These are phyloP conservation scores for Solanum bulbocastanum DNA, from an alignment of 257 asterid genomes.

Conservation along the genomic window DNA sequence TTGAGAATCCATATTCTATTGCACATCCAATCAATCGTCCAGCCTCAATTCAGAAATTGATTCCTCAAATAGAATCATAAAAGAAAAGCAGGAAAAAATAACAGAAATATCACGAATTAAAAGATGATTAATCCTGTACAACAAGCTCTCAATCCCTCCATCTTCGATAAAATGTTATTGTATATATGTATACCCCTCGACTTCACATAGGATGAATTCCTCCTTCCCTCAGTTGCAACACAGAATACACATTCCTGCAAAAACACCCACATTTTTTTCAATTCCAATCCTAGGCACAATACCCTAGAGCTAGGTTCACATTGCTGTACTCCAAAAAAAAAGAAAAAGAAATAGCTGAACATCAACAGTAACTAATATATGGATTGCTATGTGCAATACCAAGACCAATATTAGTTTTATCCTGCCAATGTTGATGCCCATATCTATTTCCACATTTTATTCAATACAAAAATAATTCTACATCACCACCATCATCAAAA, in stretches of 20 bases:
- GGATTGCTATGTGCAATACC: neutral
- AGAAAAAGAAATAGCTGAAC: neutral
- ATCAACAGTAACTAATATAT: neutral
- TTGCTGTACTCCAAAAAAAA: neutral
- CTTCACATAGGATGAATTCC: neutral
- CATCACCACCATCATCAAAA: neutral
- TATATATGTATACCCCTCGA: neutral
- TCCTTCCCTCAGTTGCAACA: neutral
- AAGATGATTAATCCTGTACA: neutral
- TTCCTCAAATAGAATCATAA: conserved; percentile 7
- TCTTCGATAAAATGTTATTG: neutral
- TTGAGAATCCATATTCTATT: conserved; percentile 48
- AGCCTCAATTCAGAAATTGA: conserved; percentile 8
- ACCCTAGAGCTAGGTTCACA: neutral
- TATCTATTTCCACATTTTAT: neutral
- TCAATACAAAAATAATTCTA: neutral
- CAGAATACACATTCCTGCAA: neutral
- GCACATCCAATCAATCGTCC: conserved; percentile 12
- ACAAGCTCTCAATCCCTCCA: neutral
- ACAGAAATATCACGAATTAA: neutral
- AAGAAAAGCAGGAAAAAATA: neutral
- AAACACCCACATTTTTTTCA: neutral
- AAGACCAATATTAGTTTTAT: neutral
- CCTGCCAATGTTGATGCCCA: neutral
- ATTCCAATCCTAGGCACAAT: neutral